phyloP scores from a whole-genome alignment of 2,329 filamentous ascomycete species.

The Tolypocladium sp. region DNA sequence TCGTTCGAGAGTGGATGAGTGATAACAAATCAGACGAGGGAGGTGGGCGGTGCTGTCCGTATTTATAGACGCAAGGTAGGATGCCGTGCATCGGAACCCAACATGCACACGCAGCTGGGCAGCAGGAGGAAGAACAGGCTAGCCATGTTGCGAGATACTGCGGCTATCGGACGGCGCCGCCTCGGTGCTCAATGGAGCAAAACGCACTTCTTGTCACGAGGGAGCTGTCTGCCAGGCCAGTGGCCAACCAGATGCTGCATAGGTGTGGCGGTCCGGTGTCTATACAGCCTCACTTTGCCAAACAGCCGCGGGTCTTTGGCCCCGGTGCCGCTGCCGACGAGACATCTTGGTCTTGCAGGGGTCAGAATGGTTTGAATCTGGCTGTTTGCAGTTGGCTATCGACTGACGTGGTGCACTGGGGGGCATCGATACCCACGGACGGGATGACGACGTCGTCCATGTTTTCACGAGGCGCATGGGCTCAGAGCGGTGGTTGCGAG shows the following conservation, averaged over 20 bases:
- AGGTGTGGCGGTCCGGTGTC: background rate
- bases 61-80: background rate
- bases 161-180: background rate
- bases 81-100: background rate
- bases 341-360: background rate
- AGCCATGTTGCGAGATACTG: background rate
- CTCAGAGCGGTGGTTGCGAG: background rate
- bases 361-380: background rate
- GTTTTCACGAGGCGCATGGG: background rate
- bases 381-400: background rate
- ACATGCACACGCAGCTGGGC: background rate
- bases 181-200: background rate
- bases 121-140: background rate
- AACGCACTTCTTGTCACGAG: background rate
- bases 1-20: background rate
- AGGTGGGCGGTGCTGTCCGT: background rate
- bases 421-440: background rate
- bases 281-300: background rate
- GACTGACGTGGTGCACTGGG: background rate
- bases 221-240: background rate
- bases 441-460: background rate
- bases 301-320: background rate
- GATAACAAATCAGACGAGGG: background rate
- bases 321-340: background rate
- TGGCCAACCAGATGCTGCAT: background rate